Evolutionary conservation across 2,329 filamentous ascomycete genomes (phyloP), one percentile per base, ranked within the genome.

Genomic region (Xylaria sp.): DNA sequence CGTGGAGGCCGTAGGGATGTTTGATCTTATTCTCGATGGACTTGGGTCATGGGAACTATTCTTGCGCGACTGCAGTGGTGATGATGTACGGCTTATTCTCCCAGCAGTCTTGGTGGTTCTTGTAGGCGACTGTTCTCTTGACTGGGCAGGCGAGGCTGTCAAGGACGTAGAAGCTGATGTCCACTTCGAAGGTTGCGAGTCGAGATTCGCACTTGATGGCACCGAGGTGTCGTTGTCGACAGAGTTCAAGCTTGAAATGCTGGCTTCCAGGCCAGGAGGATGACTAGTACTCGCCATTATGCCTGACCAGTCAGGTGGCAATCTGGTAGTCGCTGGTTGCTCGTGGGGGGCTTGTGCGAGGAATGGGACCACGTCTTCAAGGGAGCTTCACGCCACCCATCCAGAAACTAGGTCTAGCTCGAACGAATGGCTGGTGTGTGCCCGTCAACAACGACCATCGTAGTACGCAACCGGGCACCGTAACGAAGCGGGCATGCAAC

Each of bases 31-130:
- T 61, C 90, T 86, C 63, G 85, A 83, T 23, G 90, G 89, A 73
- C 89, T 92, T 67, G 85, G 81, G 64, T 93, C 90, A 69, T 89
- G 85, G 62, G 82, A 77, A 77, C 89, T 92, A 77, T 87, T 89
- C 78, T 90, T 91, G 74, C 90, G 88, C 66, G 90, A 89, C 73
- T 86, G 83, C 59, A 83, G 78, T 28, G 77, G 70, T 39, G 53
- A 56, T 63, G 50, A 36, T 48, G 74, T 34, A 66, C 76, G 76
- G 59, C 69, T 76, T 20, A 67, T 63, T 69, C 74, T 74, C 41
- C 70, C 70, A 1, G 71, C 39, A 41, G 72, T 70, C 28, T 67
- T 63, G 28, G 71, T 61, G 32, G 72, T 65, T 65, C 75, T 72
- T 43, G 71, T 70, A 25, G 77, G 77, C 48, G 77, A 79, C 13